Evolutionary conservation across 495 filamentous ascomycete genomes (phyloP).

Genomic region (Lasiosphaeria ovina): DNA sequence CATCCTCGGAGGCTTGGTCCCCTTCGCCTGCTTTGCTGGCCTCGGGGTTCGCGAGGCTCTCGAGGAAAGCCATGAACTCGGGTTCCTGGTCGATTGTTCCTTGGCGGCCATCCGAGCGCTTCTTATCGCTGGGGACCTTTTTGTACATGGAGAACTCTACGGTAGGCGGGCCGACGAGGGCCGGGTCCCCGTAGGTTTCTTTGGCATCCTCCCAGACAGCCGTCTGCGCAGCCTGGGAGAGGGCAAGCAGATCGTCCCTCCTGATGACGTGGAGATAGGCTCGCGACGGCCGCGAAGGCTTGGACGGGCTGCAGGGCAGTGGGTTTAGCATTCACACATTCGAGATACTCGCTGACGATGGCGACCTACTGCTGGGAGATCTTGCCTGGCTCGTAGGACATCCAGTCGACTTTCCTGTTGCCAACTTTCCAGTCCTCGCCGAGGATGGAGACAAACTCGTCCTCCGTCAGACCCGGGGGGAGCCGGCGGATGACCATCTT

Average conservation of each 20-base stretch:
- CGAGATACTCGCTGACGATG: not conserved
- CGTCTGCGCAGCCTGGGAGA: conserved; percentile 65
- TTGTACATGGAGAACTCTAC: conserved; percentile 83
- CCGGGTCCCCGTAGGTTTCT: conserved; percentile 62
- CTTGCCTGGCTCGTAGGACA: conserved; percentile 75
- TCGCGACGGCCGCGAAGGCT: conserved; percentile 71
- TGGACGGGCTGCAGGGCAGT: conserved; percentile 59
- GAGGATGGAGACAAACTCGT: conserved; percentile 69
- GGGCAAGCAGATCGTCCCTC: conserved; percentile 54
- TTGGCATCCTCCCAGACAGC: conserved; percentile 71
- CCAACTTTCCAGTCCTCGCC: conserved; percentile 82
- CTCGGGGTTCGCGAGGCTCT: conserved; percentile 77
- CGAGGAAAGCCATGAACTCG: conserved; percentile 90
- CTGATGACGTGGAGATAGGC: conserved; percentile 74
- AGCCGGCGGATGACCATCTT: conserved; percentile 85
- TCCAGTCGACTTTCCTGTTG: conserved; percentile 80
- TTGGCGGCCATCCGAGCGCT: conserved; percentile 76
- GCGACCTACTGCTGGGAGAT: conserved; percentile 78
- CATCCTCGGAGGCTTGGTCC: conserved; percentile 51
- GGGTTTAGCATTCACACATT: conserved; percentile 19
- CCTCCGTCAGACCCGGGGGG: conserved; percentile 78
- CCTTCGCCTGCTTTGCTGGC: conserved; percentile 41
- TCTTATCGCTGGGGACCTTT: conserved; percentile 66
- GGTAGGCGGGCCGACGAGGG: conserved; percentile 68
- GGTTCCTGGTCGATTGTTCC: conserved; percentile 95